These are phyloP conservation scores for Dittrichia graveolens DNA, from an alignment of 129 eudicot genomes.

Conservation along the genomic window DNA sequence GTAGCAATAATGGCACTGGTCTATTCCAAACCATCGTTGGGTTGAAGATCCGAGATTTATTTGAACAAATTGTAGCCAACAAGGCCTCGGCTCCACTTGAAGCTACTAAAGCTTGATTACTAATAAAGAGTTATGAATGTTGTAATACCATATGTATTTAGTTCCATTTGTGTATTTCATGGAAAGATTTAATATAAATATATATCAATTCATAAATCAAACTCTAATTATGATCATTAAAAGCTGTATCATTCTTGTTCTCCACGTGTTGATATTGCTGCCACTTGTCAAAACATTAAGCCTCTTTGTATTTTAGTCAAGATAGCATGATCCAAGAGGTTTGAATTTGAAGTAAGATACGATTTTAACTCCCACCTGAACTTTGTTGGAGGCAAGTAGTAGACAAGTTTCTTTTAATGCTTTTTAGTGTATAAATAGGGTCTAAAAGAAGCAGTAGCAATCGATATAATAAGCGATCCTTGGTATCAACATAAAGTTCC, in stretches of 20 bases:
- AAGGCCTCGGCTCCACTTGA: conserved; percentile 49
- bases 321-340: conserved; percentile 26
- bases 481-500: not conserved
- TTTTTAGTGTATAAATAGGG: conserved; percentile 24
- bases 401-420: conserved; percentile 30
- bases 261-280: conserved; percentile 24
- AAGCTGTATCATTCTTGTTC: not conserved
- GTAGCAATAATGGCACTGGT: conserved; percentile 97
- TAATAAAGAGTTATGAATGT: conserved; percentile 21
- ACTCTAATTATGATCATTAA: conserved; percentile 21
- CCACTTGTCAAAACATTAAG: conserved; percentile 20
- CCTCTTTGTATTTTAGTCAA: conserved; percentile 23
- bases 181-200: conserved; percentile 47
- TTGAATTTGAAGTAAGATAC: conserved; percentile 28
- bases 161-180: conserved; percentile 40
- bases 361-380: conserved; percentile 31
- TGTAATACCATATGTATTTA: conserved; percentile 46
- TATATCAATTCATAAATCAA: conserved; percentile 36
- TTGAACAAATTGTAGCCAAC: conserved; percentile 69
- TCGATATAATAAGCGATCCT: conserved; percentile 2
- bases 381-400: conserved; percentile 28
- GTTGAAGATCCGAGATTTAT: conserved; percentile 86
- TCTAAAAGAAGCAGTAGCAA: not conserved
- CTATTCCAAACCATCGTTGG: conserved; percentile 91
- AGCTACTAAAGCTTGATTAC: conserved; percentile 67